Evolutionary conservation across 805 yeast genomes (phyloP), one percentile per base, ranked within the genome.

Genomic region (Saccharomyces jurei): DNA sequence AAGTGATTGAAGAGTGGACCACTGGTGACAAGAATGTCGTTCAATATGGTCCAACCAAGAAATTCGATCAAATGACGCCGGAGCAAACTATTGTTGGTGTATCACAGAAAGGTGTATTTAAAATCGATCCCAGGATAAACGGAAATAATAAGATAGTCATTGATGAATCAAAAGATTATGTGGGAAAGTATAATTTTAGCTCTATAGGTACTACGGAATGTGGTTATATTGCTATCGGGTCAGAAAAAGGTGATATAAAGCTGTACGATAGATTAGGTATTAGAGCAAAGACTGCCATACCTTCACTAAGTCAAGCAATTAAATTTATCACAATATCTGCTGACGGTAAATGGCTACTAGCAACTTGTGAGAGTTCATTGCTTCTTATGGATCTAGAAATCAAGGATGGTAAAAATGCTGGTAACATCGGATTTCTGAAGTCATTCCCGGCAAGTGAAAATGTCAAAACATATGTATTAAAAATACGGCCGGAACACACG

Each of bases 1-100:
- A 83, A 63, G 78, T 90, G 52, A 86, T 90, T n/a, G 96, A 90
- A 66, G 94, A 88, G 65, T 90, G 96, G 94, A 72, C 77, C 36
- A 75, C 86, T 22, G 78, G 78, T 52, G 74, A 68, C 21, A 71
- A 71, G 27, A 75, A 82, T 21, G 74, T 84, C 29, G 79, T 78
- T 17, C 75, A 79, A 30, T 84, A 82, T 66, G 86, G 85, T 2
- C 91, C 96, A 4, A 75, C 81, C n/a, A 70, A 77, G 51, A 89
- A 89, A 69, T 86, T 84, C 62, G 81, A 88, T 41, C 95, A 86
- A 65, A 71, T 84, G 65, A 81, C 90, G 0, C 78, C 74, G 4
- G 96, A 90, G 61, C 84, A 81, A 57, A 86, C 90, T 0, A 78
- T 90, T 55, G 67, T 84, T 48, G 96, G 96, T 57, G 71, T 86